phyloP scores from a whole-genome alignment of 305 asterid species.

The Fraxinus albicans region DNA sequence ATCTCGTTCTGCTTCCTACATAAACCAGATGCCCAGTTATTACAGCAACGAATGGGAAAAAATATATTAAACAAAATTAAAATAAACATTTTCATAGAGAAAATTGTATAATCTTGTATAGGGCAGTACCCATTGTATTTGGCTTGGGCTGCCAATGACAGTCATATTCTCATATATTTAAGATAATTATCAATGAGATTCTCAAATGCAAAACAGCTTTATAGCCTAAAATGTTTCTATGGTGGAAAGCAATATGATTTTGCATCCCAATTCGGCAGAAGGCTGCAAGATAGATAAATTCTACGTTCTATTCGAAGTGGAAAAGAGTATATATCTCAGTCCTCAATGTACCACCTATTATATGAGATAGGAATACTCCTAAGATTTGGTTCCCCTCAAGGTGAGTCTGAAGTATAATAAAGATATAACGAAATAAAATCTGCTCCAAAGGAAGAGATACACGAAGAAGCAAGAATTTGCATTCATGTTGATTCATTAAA shows the following conservation, averaged over 20 bases:
- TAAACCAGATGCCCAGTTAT: conserved; percentile 17
- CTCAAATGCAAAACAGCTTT: not conserved
- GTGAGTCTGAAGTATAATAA: not conserved
- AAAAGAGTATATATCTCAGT: conserved; percentile 3
- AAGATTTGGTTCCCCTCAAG: conserved; percentile 11
- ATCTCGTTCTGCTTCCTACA: conserved; percentile 94
- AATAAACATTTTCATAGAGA: not conserved
- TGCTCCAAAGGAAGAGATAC: not conserved
- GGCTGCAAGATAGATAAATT: conserved; percentile 2
- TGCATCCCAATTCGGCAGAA: not conserved
- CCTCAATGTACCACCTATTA: not conserved
- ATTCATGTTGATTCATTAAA: not conserved
- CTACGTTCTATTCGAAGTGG: not conserved
- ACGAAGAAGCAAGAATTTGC: not conserved
- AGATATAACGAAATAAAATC: conserved; percentile 5
- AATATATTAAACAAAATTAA: not conserved
- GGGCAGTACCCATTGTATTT: not conserved
- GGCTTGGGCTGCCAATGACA: not conserved
- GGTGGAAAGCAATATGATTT: not conserved
- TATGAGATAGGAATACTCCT: conserved; percentile 3
- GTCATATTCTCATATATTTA: not conserved
- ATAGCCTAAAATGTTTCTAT: not conserved
- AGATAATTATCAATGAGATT: conserved; percentile 9
- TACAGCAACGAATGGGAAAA: conserved; percentile 14
- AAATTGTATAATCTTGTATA: conserved; percentile 1